Evolutionary conservation across 2,329 filamentous ascomycete species (phyloP).

Genomic region (Penicillium digitatum): DNA sequence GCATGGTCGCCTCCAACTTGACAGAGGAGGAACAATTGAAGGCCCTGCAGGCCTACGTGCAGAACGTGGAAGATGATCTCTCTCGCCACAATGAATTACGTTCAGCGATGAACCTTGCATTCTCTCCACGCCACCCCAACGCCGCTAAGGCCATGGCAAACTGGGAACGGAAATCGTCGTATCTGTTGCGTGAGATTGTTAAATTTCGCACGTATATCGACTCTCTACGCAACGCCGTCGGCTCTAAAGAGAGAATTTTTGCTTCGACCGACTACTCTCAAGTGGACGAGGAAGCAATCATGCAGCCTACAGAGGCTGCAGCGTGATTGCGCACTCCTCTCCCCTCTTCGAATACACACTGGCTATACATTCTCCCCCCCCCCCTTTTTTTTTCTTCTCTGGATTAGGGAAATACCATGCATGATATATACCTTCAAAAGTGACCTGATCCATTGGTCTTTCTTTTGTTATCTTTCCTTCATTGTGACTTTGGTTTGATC

Average conservation of each 20-base stretch:
- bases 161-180: slow-evolving; percentile 94
- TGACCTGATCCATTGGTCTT: background rate
- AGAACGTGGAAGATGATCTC: slow-evolving; percentile 79
- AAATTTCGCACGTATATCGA: slow-evolving; percentile 97
- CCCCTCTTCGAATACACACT: background rate
- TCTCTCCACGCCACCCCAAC: slow-evolving; percentile 79
- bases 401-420: background rate
- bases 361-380: slow-evolving; percentile 13
- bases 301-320: background rate
- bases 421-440: slow-evolving; percentile 11
- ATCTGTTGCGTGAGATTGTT: slow-evolving; percentile 87
- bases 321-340: background rate
- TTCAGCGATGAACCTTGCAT: slow-evolving; percentile 81
- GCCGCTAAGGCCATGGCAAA: slow-evolving; percentile 82
- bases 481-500: background rate
- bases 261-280: slow-evolving; percentile 19
- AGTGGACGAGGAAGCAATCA: background rate
- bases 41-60: slow-evolving; percentile 72
- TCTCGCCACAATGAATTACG: slow-evolving; percentile 83
- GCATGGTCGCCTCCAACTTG: slow-evolving; percentile 76
- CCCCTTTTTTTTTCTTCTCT: background rate
- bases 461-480: background rate
- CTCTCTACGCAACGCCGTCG: slow-evolving; percentile 67
- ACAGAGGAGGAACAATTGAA: slow-evolving; percentile 76
- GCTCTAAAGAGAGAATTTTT: slow-evolving; percentile 68